Base-by-base conservation (phyloP, 2,329 filamentous ascomycete species). In the Fusarium sp. region DNA sequence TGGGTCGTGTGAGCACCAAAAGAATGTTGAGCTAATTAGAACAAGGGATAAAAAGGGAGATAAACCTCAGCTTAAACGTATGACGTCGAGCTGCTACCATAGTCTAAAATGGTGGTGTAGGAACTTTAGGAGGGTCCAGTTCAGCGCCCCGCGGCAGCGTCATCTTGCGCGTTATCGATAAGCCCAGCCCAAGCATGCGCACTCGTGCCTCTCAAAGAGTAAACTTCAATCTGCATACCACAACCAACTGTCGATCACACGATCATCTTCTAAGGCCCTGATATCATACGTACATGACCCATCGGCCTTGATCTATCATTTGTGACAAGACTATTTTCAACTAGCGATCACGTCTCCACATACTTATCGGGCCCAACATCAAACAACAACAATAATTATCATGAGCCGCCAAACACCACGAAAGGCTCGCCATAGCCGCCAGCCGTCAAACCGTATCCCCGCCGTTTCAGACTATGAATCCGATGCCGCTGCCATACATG, bases 391-490 rank as follows among this genome's bases (percentile, higher is more conserved):
- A 54, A 60, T 41, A 44, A 57, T 9, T 55, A 69, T 74, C 61
- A 88, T 88, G 86, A 87, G 83, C 72, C 82, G 82, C 48, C 74
- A 80, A 75, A 85, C 85, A 35, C 84, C 86, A 45, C 81, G 81
- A 63, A 83, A 83, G 68, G 49, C 79, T 75, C 78, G 81, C 64
- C 84, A 85, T 77, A 82, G 78, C 69, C 82, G 84, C 58, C 83
- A 87, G 58, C 79, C 82, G 15, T 84, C 82, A 22, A 83, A 82
- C 61, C 79, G 81, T 42, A 82, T 84, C 67, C 80, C 82, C 31
- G 83, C 82, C 52, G 79, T 83, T 35, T 89, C 88, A 52, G 90
- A 93, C 82, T 92, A 93, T 83, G 90, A 93, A 77, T 92, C 90
- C 70, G 91, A 93, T 80, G 87, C 87, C 26, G 86, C 85, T 81